Percentiles rank a stretch among this genome's conserved stretches.
Conservation (phyloP, 306 rosid species). For the Amphicarpaea edgeworthii region DNA sequence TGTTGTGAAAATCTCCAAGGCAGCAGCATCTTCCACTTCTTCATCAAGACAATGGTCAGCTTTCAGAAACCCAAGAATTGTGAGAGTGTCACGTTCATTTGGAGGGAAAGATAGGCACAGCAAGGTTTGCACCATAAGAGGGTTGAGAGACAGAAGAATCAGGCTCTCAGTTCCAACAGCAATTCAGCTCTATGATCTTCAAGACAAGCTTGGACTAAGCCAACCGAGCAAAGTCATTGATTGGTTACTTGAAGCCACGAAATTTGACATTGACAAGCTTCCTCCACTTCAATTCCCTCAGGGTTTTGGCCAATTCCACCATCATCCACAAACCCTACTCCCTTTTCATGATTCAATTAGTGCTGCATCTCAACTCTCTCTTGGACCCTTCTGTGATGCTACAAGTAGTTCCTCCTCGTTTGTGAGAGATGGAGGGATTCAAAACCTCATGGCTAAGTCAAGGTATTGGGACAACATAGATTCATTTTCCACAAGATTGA, state of each 20-base stretch:
- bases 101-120: constrained; percentile 98
- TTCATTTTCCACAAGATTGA: constrained; percentile 11
- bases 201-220: constrained; percentile 72
- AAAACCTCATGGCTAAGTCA: constrained; percentile 38
- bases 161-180: constrained; percentile 94
- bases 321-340: constrained; percentile 49
- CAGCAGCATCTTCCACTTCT: constrained; percentile 54
- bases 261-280: constrained; percentile 80
- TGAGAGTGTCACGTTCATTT: constrained; percentile 79
- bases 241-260: constrained; percentile 82
- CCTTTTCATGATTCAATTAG: constrained; percentile 48
- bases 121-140: constrained; percentile 92
- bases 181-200: constrained; percentile 84
- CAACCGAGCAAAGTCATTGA: constrained; percentile 96
- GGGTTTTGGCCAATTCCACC: constrained; percentile 60
- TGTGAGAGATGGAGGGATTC: constrained; percentile 33
- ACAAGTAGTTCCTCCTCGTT: constrained; percentile 41
- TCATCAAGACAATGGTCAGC: constrained; percentile 84
- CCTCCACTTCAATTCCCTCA: constrained; percentile 90
- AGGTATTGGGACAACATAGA: constrained; percentile 44
- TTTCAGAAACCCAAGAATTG: constrained; percentile 86
- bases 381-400: constrained; percentile 53
- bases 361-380: constrained; percentile 47
- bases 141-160: constrained; percentile 87
- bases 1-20: constrained; percentile 40